These are phyloP conservation scores for Podospora didyma DNA, from an alignment of 495 filamentous ascomycete species.

Conservation along the genomic window DNA sequence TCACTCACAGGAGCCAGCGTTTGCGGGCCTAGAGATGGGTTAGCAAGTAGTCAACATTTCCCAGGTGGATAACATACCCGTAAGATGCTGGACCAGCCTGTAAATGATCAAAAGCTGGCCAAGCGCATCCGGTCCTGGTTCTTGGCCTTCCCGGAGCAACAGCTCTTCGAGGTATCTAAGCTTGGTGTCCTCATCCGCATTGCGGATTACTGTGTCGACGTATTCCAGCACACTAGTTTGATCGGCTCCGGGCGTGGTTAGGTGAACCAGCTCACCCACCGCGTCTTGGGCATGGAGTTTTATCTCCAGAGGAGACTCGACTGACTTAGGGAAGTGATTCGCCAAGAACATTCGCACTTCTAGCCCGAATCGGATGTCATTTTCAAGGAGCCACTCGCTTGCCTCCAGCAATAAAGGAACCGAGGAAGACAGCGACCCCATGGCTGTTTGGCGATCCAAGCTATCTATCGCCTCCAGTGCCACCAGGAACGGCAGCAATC, in stretches of 20 bases:
- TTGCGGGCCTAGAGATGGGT: slow-evolving; percentile 7
- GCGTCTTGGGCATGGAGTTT: slow-evolving; percentile 3
- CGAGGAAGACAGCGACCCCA: neutral
- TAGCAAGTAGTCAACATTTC: neutral
- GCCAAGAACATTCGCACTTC: slow-evolving; percentile 36
- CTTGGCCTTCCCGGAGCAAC: slow-evolving; percentile 7
- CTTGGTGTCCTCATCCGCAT: slow-evolving; percentile 21
- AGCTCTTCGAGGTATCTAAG: slow-evolving; percentile 23
- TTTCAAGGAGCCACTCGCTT: slow-evolving; percentile 25
- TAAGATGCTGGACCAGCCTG: slow-evolving; percentile 22
- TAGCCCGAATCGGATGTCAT: slow-evolving; percentile 30
- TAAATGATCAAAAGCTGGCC: slow-evolving; percentile 20
- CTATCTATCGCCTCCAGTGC: slow-evolving; percentile 17
- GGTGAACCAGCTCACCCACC: too few species aligned
- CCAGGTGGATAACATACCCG: neutral
- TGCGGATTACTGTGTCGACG: slow-evolving; percentile 18
- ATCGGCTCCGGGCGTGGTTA: slow-evolving; percentile 6
- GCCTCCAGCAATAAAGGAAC: slow-evolving; percentile 21
- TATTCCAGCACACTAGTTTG: slow-evolving; percentile 18
- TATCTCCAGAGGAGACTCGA: slow-evolving; percentile 17
- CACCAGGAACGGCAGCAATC: slow-evolving; percentile 13
- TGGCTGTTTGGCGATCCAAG: slow-evolving; percentile 10
- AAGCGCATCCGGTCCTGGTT: neutral
- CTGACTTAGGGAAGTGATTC: slow-evolving; percentile 19
- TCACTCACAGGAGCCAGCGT: neutral